A percentile compares a stretch with the other conserved stretches of the same genome.
Evolutionary conservation across 331 rosid genomes (phyloP).

Genomic region (Quercus lobata): DNA sequence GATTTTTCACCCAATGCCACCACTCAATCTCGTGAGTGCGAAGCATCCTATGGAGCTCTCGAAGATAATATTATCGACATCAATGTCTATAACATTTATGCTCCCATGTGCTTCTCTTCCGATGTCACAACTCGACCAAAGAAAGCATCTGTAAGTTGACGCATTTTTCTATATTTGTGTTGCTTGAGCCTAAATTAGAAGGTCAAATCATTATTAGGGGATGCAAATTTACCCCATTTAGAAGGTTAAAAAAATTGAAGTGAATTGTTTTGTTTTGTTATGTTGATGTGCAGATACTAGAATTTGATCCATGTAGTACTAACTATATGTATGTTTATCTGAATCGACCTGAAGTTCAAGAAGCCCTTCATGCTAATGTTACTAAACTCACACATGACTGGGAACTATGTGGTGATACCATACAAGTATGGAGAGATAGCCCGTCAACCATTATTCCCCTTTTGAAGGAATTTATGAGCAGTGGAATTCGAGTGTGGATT

Average conservation of each 20-base stretch:
- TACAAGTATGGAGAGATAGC: slow-evolving; percentile 40
- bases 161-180: neutral
- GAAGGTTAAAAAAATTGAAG: neutral
- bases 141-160: slow-evolving; percentile 43
- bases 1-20: slow-evolving; percentile 31
- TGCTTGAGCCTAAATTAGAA: neutral
- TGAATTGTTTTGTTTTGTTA: neutral
- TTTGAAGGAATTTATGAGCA: slow-evolving; percentile 44
- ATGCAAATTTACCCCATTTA: neutral
- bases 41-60: slow-evolving; percentile 1
- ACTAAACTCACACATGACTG: slow-evolving; percentile 64
- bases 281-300: slow-evolving; percentile 32
- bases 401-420: slow-evolving; percentile 62
- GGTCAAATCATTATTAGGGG: neutral
- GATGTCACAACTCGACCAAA: slow-evolving; percentile 50
- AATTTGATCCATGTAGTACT: slow-evolving; percentile 61
- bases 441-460: slow-evolving; percentile 59
- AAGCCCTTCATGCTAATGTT: slow-evolving; percentile 80
- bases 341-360: slow-evolving; percentile 69
- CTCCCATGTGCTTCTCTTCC: slow-evolving; percentile 38
- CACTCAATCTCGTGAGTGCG: slow-evolving; percentile 12
- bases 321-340: slow-evolving; percentile 54
- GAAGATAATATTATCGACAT: neutral
- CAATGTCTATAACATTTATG: slow-evolving; percentile 72
- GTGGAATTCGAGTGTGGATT: slow-evolving; percentile 70